These are phyloP conservation scores for Diaporthe sp. DNA, from an alignment of 2,329 filamentous ascomycete species.

Conservation along the genomic window DNA sequence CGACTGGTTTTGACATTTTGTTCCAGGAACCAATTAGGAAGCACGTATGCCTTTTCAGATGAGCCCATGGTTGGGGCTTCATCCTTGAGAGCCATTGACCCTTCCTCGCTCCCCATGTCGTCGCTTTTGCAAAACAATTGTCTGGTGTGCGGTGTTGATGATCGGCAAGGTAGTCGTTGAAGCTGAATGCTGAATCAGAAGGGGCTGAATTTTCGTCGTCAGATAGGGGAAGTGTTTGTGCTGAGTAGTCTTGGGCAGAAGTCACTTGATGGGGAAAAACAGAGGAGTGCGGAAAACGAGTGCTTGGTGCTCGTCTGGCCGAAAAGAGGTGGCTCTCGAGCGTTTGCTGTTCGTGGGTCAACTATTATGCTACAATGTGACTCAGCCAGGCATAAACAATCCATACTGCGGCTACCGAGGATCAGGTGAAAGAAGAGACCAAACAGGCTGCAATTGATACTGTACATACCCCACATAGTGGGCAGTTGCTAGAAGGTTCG, in stretches of 20 bases:
- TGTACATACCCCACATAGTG: too few relatives aligned
- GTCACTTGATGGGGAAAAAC: neutral
- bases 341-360: neutral
- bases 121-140: neutral
- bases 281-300: neutral
- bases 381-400: neutral
- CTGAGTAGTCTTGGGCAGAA: neutral
- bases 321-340: neutral
- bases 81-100: neutral
- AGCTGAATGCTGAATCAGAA: neutral
- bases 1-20: neutral
- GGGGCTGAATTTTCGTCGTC: neutral
- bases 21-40: slow-evolving; percentile 1
- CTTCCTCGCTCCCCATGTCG: neutral
- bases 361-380: neutral
- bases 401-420: too few relatives aligned
- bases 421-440: too few relatives aligned
- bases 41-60: neutral
- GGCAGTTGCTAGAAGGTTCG: neutral
- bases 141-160: neutral
- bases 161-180: neutral
- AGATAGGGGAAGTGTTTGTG: neutral
- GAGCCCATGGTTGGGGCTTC: neutral
- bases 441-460: too few relatives aligned
- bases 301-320: neutral